These are phyloP conservation scores for Penicillium sp. DNA, from an alignment of 2,329 filamentous ascomycete species.

Conservation along the genomic window DNA sequence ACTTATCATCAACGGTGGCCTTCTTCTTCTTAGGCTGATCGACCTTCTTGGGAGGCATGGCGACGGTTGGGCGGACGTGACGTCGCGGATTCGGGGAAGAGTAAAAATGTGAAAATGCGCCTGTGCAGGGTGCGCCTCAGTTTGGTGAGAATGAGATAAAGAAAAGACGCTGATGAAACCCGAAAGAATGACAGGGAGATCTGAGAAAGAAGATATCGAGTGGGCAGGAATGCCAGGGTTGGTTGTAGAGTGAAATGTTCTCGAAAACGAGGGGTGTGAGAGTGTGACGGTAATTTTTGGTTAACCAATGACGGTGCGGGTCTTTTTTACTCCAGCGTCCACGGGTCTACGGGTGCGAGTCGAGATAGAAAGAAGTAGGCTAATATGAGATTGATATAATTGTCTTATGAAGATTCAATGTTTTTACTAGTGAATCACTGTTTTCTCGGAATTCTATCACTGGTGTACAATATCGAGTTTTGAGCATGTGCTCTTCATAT, in stretches of 20 bases:
- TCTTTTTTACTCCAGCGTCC: not conserved
- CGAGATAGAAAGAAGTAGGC: not conserved
- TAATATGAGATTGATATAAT: not conserved
- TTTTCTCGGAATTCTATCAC: not conserved
- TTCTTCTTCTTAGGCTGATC: constrained; percentile 51
- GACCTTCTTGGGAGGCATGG: constrained; percentile 51
- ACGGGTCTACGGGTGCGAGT: not conserved
- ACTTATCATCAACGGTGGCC: constrained; percentile 77
- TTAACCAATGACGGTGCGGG: constrained; percentile 14
- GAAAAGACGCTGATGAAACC: constrained; percentile 22
- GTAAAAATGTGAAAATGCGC: constrained; percentile 22
- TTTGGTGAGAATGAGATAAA: constrained; percentile 7
- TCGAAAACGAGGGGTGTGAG: constrained; percentile 13
- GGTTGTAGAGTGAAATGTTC: constrained; percentile 10
- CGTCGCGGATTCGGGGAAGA: constrained; percentile 12
- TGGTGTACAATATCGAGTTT: not conserved
- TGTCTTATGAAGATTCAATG: not conserved
- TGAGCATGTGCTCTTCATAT: not conserved
- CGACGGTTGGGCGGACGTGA: constrained; percentile 29
- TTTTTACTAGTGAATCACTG: not conserved
- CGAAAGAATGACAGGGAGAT: constrained; percentile 12
- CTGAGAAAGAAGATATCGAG: constrained; percentile 9
- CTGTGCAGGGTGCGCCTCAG: constrained; percentile 11
- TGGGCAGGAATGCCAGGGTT: constrained; percentile 4
- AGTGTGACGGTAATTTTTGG: constrained; percentile 11